phyloP scores from a whole-genome alignment of 768 basidiomycete genomes.

The Mycena venus region DNA sequence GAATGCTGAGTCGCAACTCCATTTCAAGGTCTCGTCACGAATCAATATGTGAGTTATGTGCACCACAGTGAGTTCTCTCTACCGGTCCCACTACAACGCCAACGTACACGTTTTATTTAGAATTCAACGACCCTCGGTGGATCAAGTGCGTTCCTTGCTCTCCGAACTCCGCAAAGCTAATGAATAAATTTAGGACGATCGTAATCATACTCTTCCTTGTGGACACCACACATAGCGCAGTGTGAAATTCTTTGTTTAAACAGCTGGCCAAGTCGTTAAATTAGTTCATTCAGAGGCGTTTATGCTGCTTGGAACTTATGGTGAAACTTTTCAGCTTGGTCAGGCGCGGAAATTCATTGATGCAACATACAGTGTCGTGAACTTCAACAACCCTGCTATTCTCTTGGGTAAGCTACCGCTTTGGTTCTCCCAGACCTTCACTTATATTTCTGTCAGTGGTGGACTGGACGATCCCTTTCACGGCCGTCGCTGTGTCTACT shows the following conservation, averaged over 20 bases:
- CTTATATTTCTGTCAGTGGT: slow-evolving; percentile 34
- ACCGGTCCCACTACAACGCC: too few relatives aligned
- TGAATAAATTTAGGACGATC: slow-evolving; percentile 32
- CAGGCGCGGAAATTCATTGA: background rate
- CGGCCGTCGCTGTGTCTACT: slow-evolving; percentile 49
- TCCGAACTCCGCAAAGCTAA: background rate
- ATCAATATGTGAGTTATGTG: slow-evolving; percentile 49
- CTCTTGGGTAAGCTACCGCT: slow-evolving; percentile 23
- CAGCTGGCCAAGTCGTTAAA: too few relatives aligned
- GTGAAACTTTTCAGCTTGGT: slow-evolving; percentile 22
- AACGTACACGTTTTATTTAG: slow-evolving; percentile 33
- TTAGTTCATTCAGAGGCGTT: slow-evolving; percentile 39
- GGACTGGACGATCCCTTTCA: slow-evolving; percentile 52
- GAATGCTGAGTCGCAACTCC: background rate
- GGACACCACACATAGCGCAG: slow-evolving; percentile 46
- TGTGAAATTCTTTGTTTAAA: slow-evolving; percentile 9
- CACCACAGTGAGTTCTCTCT: slow-evolving; percentile 45
- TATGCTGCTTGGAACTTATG: slow-evolving; percentile 45
- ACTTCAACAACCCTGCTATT: slow-evolving; percentile 30
- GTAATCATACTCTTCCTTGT: slow-evolving; percentile 42
- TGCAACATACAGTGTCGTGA: slow-evolving; percentile 30
- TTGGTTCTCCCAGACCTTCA: background rate
- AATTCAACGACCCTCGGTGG: slow-evolving; percentile 43
- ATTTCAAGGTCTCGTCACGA: slow-evolving; percentile 30
- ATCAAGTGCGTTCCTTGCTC: slow-evolving; percentile 38